Evolutionary conservation across 2,329 filamentous ascomycete species (phyloP).

Genomic region (Neurospora sp.): DNA sequence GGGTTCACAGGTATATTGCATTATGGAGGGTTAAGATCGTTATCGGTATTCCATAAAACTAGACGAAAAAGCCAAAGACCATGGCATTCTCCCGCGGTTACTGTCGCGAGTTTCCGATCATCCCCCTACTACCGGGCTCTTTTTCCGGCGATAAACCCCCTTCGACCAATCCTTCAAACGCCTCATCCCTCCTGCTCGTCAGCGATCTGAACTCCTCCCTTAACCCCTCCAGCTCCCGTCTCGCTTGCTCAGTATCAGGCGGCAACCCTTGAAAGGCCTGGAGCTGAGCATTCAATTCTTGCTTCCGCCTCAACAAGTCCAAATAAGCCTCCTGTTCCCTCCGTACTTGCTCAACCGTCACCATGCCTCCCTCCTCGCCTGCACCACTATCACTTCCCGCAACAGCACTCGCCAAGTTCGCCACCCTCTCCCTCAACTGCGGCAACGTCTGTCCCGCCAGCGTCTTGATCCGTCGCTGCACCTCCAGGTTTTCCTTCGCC

Average conservation of each 20-base stretch:
- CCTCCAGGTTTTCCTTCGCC: conserved; percentile 62
- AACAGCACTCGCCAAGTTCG: conserved; percentile 26
- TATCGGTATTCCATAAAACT: not conserved
- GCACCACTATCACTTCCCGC: not conserved
- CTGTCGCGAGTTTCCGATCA: not conserved
- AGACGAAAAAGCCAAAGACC: not conserved
- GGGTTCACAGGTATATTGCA: not conserved
- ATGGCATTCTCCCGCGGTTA: not conserved
- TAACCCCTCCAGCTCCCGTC: conserved; percentile 58
- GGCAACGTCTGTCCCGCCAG: conserved; percentile 50
- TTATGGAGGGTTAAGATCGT: not conserved
- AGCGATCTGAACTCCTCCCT: conserved; percentile 53
- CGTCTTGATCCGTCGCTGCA: conserved; percentile 61
- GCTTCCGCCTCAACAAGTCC: conserved; percentile 46
- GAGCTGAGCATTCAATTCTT: conserved; percentile 52
- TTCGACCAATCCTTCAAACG: conserved; percentile 67
- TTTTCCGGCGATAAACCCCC: conserved; percentile 43
- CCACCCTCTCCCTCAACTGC: conserved; percentile 52
- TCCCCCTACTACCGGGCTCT: conserved; percentile 12
- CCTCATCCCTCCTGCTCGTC: conserved; percentile 54
- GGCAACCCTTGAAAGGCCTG: conserved; percentile 62
- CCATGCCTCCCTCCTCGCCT: conserved; percentile 21
- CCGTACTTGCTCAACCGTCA: conserved; percentile 48
- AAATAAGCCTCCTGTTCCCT: conserved; percentile 50
- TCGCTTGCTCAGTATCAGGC: conserved; percentile 58